Evolutionary conservation across 805 yeast genomes (phyloP).

Genomic region (Candida manassasensis): DNA sequence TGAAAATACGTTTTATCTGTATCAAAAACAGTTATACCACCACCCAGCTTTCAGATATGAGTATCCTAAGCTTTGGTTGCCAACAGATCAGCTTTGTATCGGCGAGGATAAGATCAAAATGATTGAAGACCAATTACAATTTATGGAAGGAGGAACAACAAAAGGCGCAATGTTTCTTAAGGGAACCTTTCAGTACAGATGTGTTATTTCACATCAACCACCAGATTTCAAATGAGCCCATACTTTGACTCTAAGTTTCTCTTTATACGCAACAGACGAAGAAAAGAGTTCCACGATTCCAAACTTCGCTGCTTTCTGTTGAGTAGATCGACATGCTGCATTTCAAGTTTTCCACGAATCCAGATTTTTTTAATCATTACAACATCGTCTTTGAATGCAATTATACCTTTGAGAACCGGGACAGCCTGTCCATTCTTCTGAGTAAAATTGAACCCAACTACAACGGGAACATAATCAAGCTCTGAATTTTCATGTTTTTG

Average conservation of each 20-base stretch:
- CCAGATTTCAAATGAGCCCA: constrained; percentile 24
- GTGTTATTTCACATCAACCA: constrained; percentile 25
- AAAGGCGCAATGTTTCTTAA: constrained; percentile 21
- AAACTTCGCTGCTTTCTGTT: constrained; percentile 1
- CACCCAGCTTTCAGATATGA: constrained; percentile 38
- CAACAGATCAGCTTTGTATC: constrained; percentile 31
- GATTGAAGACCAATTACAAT: constrained; percentile 12
- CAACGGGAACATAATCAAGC: constrained; percentile 27
- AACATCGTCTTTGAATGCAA: constrained; percentile 17
- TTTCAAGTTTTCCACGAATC: constrained; percentile 17
- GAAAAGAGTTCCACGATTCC: constrained; percentile 3
- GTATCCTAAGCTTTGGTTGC: constrained; percentile 37
- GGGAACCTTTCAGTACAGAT: constrained; percentile 9
- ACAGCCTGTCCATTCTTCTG: constrained; percentile 20
- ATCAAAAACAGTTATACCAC: constrained; percentile 21
- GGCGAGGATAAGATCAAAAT: constrained; percentile 18
- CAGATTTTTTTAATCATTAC: constrained; percentile 19
- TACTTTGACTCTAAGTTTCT: constrained; percentile 7
- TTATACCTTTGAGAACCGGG: constrained; percentile 25
- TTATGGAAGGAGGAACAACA: constrained; percentile 18
- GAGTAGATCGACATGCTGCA: constrained; percentile 5
- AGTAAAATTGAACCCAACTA: constrained; percentile 24
- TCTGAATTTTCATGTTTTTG: not conserved
- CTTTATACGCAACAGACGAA: constrained; percentile 10
- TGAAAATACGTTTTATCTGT: not conserved